Base-by-base conservation (phyloP, 2,329 filamentous ascomycete genomes). In the Leptosphaerulina australis region DNA sequence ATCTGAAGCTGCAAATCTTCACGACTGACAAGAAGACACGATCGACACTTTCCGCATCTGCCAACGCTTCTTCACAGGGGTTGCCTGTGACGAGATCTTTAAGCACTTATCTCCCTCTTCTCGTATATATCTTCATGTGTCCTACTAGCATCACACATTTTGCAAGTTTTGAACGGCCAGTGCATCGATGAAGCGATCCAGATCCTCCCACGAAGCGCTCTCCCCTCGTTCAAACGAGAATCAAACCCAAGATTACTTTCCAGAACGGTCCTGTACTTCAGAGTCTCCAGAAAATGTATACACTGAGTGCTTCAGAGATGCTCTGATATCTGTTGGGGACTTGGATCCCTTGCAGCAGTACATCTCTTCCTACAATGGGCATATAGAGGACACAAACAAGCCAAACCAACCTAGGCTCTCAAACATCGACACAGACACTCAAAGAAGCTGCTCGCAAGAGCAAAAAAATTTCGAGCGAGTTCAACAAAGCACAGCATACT, bases 371-470 rank as follows among this genome's bases (percentile, higher is more conserved):
- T 31, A 38, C 22, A 15, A 37, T 31, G 43, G 20, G 10, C 36
- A 44, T 31, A 40, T 58, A 66, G 43, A 20, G 10, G 34, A 44
- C 31, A 40, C 60, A 66, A 62, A 60, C 59, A 48, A 52, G n/a
- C 37, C 41, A 17, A 40, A 39, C 55, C 62, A 61, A 52, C 45
- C 39, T 38, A 33, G 28, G 12, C 15, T 37, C 28, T 35, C 53
- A 15, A 46, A 30, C 18, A 20, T 40, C 39, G 31, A 37, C n/a
- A 31, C 52, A 11, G 50, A 55, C 8, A 15, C 29, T 29, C 37
- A 57, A 33, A 37, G 48, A 49, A 51, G 11, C 8, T 15, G 12
- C 33, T 39, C 38, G 44, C 40, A 50, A 26, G 26, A 41, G 31
- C 49, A 37, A 49, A 40, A 37, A 20, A 8, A 7, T 36, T 43